Percentiles rank a stretch among this genome's conserved stretches.
Evolutionary conservation across 2,329 filamentous ascomycete species (phyloP).

Genomic region (Cercospora sp.): DNA sequence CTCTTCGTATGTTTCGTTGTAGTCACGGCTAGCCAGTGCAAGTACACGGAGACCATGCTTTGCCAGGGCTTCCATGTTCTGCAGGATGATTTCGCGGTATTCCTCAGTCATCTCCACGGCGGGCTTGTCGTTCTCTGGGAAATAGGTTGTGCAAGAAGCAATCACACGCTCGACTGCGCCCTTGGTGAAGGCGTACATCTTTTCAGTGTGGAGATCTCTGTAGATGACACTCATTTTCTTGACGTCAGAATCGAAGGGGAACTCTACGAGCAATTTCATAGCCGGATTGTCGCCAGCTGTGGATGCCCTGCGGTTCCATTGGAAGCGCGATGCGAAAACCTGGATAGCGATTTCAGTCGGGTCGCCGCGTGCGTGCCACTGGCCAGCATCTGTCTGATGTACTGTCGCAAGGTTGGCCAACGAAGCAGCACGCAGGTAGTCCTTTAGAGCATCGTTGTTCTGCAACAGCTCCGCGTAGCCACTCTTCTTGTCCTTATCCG

Average conservation of each 20-base stretch:
- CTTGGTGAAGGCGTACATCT: conserved; percentile 59
- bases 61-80: conserved; percentile 69
- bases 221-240: conserved; percentile 78
- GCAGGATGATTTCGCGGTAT: conserved; percentile 57
- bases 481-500: conserved; percentile 23
- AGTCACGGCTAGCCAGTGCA: conserved; percentile 59
- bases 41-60: conserved; percentile 65
- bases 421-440: conserved; percentile 61
- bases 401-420: conserved; percentile 67
- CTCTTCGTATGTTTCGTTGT: conserved; percentile 49
- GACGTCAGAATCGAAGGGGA: conserved; percentile 71
- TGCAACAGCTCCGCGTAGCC: conserved; percentile 41
- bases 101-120: conserved; percentile 56
- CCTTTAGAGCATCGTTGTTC: conserved; percentile 52
- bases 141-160: conserved; percentile 57
- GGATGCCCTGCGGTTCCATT: conserved; percentile 36
- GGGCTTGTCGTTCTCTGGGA: conserved; percentile 37
- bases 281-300: conserved; percentile 35
- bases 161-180: conserved; percentile 71
- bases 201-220: conserved; percentile 57
- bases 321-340: conserved; percentile 69
- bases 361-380: conserved; percentile 66
- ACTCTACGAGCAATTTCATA: conserved; percentile 65
- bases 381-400: conserved; percentile 56
- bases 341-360: conserved; percentile 75